phyloP scores from a whole-genome alignment of 2,329 filamentous ascomycete genomes.

The Fusarium cyanostomum region DNA sequence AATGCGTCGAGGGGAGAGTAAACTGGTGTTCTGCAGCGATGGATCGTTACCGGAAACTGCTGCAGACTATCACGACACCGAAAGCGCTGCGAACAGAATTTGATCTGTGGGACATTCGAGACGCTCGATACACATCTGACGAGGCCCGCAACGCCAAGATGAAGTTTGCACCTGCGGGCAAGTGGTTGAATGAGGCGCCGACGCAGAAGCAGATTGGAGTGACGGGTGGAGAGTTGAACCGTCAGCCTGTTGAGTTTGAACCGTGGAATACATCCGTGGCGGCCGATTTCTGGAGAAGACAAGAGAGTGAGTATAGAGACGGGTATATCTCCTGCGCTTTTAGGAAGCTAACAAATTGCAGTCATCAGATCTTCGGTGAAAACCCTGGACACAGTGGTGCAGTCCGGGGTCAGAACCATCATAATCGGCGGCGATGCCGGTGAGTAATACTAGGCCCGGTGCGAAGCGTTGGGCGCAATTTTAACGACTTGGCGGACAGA shows the following conservation, averaged over 20 bases:
- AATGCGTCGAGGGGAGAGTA: neutral
- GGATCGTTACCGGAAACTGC: neutral
- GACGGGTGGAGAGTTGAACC: neutral
- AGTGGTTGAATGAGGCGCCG: neutral
- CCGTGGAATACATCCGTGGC: neutral
- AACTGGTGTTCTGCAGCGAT: neutral
- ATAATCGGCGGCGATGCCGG: slow-evolving; percentile 11
- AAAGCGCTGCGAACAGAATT: neutral
- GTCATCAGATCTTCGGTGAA: slow-evolving; percentile 7
- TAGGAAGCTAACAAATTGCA: neutral
- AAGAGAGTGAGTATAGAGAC: slow-evolving; percentile 1
- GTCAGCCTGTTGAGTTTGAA: neutral
- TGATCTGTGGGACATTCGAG: slow-evolving; percentile 1
- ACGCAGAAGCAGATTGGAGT: neutral
- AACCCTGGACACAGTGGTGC: neutral
- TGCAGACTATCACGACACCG: neutral
- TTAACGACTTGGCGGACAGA: neutral
- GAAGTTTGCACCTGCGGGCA: neutral
- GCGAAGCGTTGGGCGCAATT: no score
- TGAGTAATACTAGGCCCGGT: neutral
- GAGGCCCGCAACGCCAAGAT: neutral
- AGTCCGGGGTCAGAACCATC: neutral
- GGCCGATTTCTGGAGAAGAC: neutral
- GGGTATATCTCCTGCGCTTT: no score
- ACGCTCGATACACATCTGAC: neutral